Percentiles rank a stretch among this genome's conserved stretches.
Conservation (phyloP, 2,329 filamentous ascomycete species). For the Didymella keratinophila region DNA sequence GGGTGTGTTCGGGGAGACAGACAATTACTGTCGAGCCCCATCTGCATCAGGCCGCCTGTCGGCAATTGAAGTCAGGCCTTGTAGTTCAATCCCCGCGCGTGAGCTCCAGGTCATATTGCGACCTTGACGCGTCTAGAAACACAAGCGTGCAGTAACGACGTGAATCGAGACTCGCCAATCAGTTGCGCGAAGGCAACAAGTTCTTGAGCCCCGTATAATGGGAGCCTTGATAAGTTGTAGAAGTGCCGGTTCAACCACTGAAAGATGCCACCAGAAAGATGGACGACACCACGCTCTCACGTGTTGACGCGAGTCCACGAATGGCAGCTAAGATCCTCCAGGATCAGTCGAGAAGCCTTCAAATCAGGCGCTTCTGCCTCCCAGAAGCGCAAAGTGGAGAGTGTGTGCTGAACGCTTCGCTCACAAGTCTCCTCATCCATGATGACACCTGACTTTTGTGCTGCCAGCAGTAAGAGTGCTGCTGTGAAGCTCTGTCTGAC, state of each 20-base stretch:
- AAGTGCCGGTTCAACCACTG: neutral
- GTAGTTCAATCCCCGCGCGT: neutral
- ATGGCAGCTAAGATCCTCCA: constrained; percentile 3
- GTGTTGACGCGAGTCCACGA: neutral
- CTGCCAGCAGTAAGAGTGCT: constrained; percentile 39
- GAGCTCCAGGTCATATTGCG: neutral
- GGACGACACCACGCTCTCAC: neutral
- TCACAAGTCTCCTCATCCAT: constrained; percentile 2
- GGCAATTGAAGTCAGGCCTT: neutral
- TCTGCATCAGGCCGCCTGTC: neutral
- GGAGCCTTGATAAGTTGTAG: neutral
- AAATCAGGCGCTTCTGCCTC: constrained; percentile 29
- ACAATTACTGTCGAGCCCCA: neutral
- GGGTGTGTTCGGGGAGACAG: constrained; percentile 9
- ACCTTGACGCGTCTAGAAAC: no score
- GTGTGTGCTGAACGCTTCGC: constrained; percentile 11
- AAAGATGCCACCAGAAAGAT: neutral
- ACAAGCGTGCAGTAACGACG: neutral
- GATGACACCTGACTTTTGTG: constrained; percentile 27
- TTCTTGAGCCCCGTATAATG: neutral
- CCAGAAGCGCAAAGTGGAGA: constrained; percentile 28
- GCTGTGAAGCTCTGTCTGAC: constrained; percentile 27
- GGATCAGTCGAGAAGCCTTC: constrained; percentile 9
- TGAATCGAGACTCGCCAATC: neutral
- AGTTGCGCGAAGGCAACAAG: neutral